phyloP scores from a whole-genome alignment of 148 eudicot species.

The Rhododendron ovatum region DNA sequence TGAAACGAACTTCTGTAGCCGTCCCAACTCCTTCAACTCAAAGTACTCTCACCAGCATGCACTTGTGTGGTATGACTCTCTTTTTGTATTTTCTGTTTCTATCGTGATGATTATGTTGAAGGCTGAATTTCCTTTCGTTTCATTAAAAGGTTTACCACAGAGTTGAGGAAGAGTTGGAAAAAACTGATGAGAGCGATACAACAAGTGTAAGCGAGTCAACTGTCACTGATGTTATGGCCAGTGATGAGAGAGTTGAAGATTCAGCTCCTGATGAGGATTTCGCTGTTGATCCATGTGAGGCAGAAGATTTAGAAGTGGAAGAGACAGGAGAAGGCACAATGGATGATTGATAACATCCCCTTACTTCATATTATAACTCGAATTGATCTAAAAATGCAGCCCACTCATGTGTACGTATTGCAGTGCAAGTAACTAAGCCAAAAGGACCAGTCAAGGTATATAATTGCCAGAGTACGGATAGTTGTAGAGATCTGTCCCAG shows the following conservation, averaged over 20 bases:
- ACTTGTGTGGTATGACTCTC: slow-evolving; percentile 73
- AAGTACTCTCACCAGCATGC: slow-evolving; percentile 78
- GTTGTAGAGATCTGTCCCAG: background rate
- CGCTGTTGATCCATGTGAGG: background rate
- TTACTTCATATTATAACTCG: background rate
- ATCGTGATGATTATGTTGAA: background rate
- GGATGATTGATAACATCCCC: slow-evolving; percentile 3
- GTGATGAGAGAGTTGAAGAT: slow-evolving; percentile 2
- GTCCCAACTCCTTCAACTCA: slow-evolving; percentile 82
- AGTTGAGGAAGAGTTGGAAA: slow-evolving; percentile 34
- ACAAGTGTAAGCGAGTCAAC: background rate
- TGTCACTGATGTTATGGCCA: background rate
- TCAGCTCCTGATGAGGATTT: slow-evolving; percentile 2
- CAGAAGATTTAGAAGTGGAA: slow-evolving; percentile 8
- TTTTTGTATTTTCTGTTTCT: background rate
- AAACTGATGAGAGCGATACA: background rate
- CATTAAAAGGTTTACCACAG: slow-evolving; percentile 32
- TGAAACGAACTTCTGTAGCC: slow-evolving; percentile 87
- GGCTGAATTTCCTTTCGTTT: background rate
- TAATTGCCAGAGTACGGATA: background rate
- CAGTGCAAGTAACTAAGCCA: background rate
- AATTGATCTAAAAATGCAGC: background rate
- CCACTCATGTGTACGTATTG: background rate
- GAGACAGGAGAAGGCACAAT: background rate
- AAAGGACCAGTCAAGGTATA: background rate